Conservation (phyloP, 441 rosid genomes). For the Isatis lusitanica region DNA sequence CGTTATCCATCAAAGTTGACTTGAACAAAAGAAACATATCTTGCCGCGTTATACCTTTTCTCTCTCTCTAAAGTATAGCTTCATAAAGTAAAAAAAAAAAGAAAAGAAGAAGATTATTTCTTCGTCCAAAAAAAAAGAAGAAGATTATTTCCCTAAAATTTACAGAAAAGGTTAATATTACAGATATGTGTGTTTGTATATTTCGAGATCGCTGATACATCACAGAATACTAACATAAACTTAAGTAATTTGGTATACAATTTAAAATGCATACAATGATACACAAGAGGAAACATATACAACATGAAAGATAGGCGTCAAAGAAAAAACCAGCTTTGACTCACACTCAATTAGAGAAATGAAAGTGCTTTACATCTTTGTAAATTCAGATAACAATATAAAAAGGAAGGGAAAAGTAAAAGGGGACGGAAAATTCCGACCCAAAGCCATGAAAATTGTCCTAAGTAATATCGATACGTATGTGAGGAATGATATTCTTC, state of each 20-base stretch:
- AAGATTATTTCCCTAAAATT: background rate
- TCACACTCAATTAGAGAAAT: background rate
- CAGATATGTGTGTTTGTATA: background rate
- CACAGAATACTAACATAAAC: background rate
- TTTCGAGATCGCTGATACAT: background rate
- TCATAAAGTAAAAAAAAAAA: too few species aligned
- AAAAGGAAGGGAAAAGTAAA: background rate
- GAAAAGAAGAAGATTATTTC: too few species aligned
- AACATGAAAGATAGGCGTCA: background rate
- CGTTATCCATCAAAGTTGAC: background rate
- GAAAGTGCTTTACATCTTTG: slow-evolving; percentile 10
- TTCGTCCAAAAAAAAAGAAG: background rate
- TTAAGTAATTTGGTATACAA: background rate
- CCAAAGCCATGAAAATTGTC: slow-evolving; percentile 12
- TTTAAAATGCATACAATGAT: background rate
- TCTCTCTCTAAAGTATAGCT: too few species aligned
- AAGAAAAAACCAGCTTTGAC: background rate
- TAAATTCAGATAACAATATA: background rate
- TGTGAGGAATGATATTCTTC: background rate
- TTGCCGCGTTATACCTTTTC: background rate
- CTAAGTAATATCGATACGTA: background rate
- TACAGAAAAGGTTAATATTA: background rate
- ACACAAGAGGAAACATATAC: background rate
- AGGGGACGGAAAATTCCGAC: background rate
- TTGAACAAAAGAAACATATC: background rate